These are phyloP conservation scores for Trichoderma breve DNA, from an alignment of 2,329 filamentous ascomycete species.

Conservation along the genomic window DNA sequence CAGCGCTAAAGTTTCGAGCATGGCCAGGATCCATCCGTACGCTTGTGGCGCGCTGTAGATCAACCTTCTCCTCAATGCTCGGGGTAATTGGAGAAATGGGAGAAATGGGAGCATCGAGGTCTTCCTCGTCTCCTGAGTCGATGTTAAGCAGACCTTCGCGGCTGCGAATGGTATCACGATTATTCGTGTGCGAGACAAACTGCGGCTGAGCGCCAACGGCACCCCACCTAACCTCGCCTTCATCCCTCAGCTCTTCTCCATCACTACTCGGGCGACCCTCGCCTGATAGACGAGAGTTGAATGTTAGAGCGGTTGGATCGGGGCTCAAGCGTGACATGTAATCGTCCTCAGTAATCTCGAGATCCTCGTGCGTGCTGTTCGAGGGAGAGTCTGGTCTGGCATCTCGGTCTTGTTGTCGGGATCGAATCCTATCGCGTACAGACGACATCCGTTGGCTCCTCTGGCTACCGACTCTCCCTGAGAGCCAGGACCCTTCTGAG, in stretches of 20 bases:
- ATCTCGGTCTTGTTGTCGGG: constrained; percentile 31
- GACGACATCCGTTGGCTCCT: constrained; percentile 48
- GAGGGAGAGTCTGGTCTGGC: constrained; percentile 41
- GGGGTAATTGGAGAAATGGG: constrained; percentile 27
- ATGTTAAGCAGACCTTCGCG: constrained; percentile 51
- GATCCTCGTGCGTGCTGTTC: constrained; percentile 61
- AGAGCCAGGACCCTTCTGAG: constrained; percentile 94
- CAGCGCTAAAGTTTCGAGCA: constrained; percentile 70
- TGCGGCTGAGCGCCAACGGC: constrained; percentile 47
- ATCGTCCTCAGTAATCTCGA: constrained; percentile 65
- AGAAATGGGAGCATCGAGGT: constrained; percentile 28
- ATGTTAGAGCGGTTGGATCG: constrained; percentile 27
- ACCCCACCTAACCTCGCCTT: constrained; percentile 52
- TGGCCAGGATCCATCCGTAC: constrained; percentile 66
- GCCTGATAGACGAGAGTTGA: constrained; percentile 42
- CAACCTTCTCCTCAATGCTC: constrained; percentile 36
- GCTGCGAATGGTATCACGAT: constrained; percentile 49
- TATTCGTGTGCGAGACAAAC: constrained; percentile 55
- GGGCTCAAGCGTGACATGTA: constrained; percentile 58
- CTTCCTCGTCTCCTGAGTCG: constrained; percentile 36
- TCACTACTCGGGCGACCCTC: constrained; percentile 58
- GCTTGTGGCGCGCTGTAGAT: constrained; percentile 65
- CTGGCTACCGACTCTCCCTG: constrained; percentile 62
- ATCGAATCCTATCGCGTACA: constrained; percentile 42
- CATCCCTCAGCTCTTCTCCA: constrained; percentile 48